Conservation (phyloP, 257 asterid species). For the Asclepias syriaca region DNA sequence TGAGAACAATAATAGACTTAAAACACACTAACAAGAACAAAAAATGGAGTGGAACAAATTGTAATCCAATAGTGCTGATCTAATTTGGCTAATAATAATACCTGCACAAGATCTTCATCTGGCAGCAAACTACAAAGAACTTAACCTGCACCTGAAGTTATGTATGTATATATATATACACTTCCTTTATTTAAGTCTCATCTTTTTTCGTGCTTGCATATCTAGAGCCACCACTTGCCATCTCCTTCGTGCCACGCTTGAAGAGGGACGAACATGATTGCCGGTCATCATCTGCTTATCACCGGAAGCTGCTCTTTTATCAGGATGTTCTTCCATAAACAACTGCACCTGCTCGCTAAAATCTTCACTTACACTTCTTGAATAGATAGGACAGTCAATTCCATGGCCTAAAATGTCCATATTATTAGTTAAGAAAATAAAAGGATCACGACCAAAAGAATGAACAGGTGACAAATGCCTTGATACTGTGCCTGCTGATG, state of each 20-base stretch:
- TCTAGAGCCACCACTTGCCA: slow-evolving; percentile 17
- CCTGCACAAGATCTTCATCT: slow-evolving; percentile 15
- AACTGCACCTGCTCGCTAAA: neutral
- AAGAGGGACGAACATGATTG: neutral
- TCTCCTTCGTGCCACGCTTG: neutral
- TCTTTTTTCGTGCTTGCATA: slow-evolving; percentile 19
- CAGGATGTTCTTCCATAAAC: neutral
- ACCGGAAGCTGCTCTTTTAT: neutral
- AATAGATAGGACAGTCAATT: neutral
- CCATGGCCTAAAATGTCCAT: neutral
- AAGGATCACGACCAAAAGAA: neutral
- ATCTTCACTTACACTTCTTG: neutral
- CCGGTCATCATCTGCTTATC: neutral
- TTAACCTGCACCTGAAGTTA: neutral
- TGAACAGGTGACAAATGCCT: neutral
- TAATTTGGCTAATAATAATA: neutral
- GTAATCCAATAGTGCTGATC: neutral
- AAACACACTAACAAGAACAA: too few species aligned
- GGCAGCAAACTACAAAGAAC: slow-evolving; percentile 15
- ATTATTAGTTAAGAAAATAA: neutral
- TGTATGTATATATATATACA: too few species aligned
- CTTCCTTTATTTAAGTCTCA: slow-evolving; percentile 11
- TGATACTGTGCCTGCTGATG: neutral
- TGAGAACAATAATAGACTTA: too few species aligned
- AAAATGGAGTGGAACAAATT: neutral